Evolutionary conservation across 495 filamentous ascomycete species (phyloP).

Genomic region (Hypoxylon rickii): DNA sequence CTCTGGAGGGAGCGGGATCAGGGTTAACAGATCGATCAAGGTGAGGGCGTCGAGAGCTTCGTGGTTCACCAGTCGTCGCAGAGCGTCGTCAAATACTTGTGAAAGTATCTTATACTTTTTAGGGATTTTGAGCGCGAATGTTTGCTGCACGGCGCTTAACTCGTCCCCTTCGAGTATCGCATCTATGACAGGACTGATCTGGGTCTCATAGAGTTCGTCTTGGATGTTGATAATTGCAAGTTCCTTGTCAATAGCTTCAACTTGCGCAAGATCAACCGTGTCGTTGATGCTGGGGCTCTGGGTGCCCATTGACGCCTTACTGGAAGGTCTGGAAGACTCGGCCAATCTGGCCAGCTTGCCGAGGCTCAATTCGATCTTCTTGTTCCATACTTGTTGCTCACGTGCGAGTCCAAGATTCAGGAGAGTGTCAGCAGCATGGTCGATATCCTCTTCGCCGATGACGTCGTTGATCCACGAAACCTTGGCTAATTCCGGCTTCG

Average conservation of each 20-base stretch:
- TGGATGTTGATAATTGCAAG: conserved; percentile 73
- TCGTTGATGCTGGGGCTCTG: conserved; percentile 34
- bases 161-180: conserved; percentile 80
- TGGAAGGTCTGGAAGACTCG: conserved; percentile 45
- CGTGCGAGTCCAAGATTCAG: conserved; percentile 63
- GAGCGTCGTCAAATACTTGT: conserved; percentile 64
- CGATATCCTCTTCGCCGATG: conserved; percentile 69
- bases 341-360: conserved; percentile 80
- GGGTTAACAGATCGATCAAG: conserved; percentile 81
- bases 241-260: conserved; percentile 60
- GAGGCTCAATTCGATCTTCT: conserved; percentile 88
- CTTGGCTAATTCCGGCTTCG: conserved; percentile 67
- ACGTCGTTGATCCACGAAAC: conserved; percentile 97
- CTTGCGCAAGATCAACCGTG: conserved; percentile 39
- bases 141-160: conserved; percentile 71
- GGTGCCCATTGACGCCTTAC: conserved; percentile 37
- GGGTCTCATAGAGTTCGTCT: conserved; percentile 63
- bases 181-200: conserved; percentile 58
- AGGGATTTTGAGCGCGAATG: conserved; percentile 60
- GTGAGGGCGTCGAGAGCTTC: conserved; percentile 67
- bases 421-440: conserved; percentile 68
- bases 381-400: conserved; percentile 81
- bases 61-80: conserved; percentile 69
- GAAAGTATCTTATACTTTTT: conserved; percentile 66
- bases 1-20: conserved; percentile 58